Evolutionary conservation across 139 green algal species (phyloP), one percentile per base, ranked within the genome.

Genomic region (Haematococcus lacustris): DNA sequence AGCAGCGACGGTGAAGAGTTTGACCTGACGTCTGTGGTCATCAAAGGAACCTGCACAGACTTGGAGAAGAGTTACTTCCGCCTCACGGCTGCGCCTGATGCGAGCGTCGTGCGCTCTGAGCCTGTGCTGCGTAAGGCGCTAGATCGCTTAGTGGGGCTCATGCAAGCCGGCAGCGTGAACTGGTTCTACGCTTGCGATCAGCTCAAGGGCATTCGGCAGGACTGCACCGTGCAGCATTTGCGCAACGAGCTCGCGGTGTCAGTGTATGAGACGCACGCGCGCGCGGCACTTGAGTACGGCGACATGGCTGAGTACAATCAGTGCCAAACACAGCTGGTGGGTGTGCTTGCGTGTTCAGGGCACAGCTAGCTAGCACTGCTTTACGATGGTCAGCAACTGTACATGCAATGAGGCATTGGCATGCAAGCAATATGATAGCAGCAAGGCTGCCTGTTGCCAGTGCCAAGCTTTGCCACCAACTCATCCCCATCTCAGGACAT

Each of bases 171-270:
- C 30, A 63, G 70, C 0, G 59, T n/a, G 7, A 81, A 79, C 66
- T 92, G 89, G 59, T 89, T 94, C 59, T 95, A 94, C 72, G 73
- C 78, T 6, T 71, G 78, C 33, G 92, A 97, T 76, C 92, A 97
- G 84, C 89, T 96, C 82, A 97, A 97, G 82, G 91, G 83, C 64
- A 91, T 97, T 83, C 84, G 92, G 34, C 92, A 97, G 81, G 92
- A 97, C 85, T 89, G 83, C 78, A 92, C 87, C 0, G 90, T 97
- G 63, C 91, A 97, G 83, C 82, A 86, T 67, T 79, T 97, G 28
- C 84, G 85, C 35, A 86, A 86, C 32, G 77, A 76, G 23, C 67
- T 93, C 3, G 73, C 87, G 35, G 89, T 91, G 71, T 62, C 79
- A 70, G 84, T 96, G 66, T 97, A 97, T 63, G 91, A 97, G 78